These are phyloP conservation scores for Mycena kentingensis DNA, from an alignment of 768 basidiomycete species.

Conservation along the genomic window DNA sequence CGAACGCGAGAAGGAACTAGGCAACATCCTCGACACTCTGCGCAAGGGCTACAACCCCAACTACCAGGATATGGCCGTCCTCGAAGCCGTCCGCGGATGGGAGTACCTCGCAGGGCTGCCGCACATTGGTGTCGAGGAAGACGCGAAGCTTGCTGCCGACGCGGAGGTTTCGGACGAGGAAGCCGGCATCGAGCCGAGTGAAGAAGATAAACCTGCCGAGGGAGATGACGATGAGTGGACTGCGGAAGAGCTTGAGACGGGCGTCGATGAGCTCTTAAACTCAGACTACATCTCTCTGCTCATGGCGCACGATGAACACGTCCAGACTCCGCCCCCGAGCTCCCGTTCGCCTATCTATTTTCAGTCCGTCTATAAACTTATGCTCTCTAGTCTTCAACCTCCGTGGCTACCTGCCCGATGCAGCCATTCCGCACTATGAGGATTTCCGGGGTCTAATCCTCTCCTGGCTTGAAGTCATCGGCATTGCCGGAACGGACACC, in stretches of 20 bases:
- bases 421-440: slow-evolving; percentile 72
- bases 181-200: slow-evolving; percentile 34
- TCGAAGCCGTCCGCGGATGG: slow-evolving; percentile 95
- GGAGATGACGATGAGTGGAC: slow-evolving; percentile 57
- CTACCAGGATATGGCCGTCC: slow-evolving; percentile 98
- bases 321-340: slow-evolving; percentile 48
- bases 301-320: slow-evolving; percentile 73
- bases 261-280: slow-evolving; percentile 57
- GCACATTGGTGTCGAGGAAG: slow-evolving; percentile 69
- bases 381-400: slow-evolving; percentile 68
- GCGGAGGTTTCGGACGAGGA: slow-evolving; percentile 36
- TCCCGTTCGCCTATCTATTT: slow-evolving; percentile 54
- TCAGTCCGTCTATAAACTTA: background rate
- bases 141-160: slow-evolving; percentile 36
- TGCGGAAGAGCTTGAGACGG: slow-evolving; percentile 55
- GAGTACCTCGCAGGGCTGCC: slow-evolving; percentile 71
- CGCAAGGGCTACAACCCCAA: slow-evolving; percentile 94
- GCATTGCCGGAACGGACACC: slow-evolving; percentile 48
- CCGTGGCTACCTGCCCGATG: slow-evolving; percentile 83
- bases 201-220: slow-evolving; percentile 28
- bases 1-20: slow-evolving; percentile 74
- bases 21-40: slow-evolving; percentile 79
- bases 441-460: slow-evolving; percentile 60
- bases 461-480: slow-evolving; percentile 64
- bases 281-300: slow-evolving; percentile 76